Percentiles rank a stretch among this genome's conserved stretches.
These are phyloP conservation scores for Pseudogymnoascus sp. DNA, from an alignment of 2,329 filamentous ascomycete genomes.

Conservation along the genomic window DNA sequence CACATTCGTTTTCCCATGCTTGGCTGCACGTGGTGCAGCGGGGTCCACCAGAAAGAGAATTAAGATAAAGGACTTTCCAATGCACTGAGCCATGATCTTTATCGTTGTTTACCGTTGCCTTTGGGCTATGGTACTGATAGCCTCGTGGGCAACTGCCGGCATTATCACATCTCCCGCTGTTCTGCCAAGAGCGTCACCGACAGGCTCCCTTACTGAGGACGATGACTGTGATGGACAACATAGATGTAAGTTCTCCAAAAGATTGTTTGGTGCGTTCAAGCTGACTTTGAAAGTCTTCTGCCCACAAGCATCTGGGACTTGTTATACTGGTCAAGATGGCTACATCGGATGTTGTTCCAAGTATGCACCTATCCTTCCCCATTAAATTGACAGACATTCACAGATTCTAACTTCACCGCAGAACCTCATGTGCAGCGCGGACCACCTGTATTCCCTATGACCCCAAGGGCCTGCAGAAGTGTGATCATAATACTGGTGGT, in stretches of 20 bases:
- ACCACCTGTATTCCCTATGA: constrained; percentile 2
- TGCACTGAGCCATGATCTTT: not conserved
- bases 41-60: not conserved
- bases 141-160: not conserved
- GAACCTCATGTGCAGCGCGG: not conserved
- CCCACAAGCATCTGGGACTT: constrained; percentile 2
- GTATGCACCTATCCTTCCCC: not conserved
- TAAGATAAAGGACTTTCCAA: not conserved
- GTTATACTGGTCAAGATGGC: not conserved
- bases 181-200: not conserved
- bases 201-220: not conserved
- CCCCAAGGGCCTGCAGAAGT: not conserved
- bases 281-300: constrained; percentile 5
- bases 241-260: not conserved
- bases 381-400: not conserved
- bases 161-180: not conserved
- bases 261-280: not conserved
- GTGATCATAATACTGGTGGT: not conserved
- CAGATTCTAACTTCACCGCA: not conserved
- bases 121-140: not conserved
- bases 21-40: not conserved
- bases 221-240: not conserved
- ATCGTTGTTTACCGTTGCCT: not conserved
- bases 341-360: not conserved
- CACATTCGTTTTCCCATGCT: not conserved